Conservation (phyloP, 352 stramenopile genomes). For the Phytophthora sojae region DNA sequence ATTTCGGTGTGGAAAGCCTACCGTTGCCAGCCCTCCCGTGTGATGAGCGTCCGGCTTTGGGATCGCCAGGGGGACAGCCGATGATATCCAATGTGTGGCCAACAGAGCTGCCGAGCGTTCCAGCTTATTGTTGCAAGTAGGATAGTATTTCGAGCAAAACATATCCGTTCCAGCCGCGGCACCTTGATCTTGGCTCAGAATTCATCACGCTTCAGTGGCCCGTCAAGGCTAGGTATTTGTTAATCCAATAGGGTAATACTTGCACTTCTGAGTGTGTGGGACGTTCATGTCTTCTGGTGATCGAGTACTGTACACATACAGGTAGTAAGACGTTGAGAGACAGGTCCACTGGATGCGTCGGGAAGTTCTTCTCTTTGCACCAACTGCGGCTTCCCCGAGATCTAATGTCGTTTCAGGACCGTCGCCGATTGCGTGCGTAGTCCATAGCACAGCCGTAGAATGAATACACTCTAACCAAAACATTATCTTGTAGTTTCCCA, state of each 20-base stretch:
- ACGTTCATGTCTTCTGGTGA: no score
- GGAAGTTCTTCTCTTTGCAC: background rate
- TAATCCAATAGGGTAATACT: no score
- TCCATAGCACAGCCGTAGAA: no score
- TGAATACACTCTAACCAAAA: no score
- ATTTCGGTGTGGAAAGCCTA: conserved; percentile 7
- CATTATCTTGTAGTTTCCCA: no score
- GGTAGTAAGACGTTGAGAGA: background rate
- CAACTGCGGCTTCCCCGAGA: background rate
- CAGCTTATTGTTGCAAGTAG: background rate
- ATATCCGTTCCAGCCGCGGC: background rate
- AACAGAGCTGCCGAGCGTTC: background rate
- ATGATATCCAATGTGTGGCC: background rate
- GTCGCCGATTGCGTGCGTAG: no score
- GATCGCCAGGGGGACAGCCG: background rate
- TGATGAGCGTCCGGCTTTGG: background rate
- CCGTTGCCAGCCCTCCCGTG: background rate
- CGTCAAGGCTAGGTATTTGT: no score
- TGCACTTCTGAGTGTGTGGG: no score
- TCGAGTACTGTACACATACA: no score
- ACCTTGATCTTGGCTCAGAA: background rate
- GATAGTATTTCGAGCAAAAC: background rate
- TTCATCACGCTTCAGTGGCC: no score
- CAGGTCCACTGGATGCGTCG: background rate
- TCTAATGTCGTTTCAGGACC: no score